A percentile compares a stretch with the other conserved stretches of the same genome.
Evolutionary conservation across 1,284 basidiomycete species (phyloP).

Genomic region (Naganishia cerealis): DNA sequence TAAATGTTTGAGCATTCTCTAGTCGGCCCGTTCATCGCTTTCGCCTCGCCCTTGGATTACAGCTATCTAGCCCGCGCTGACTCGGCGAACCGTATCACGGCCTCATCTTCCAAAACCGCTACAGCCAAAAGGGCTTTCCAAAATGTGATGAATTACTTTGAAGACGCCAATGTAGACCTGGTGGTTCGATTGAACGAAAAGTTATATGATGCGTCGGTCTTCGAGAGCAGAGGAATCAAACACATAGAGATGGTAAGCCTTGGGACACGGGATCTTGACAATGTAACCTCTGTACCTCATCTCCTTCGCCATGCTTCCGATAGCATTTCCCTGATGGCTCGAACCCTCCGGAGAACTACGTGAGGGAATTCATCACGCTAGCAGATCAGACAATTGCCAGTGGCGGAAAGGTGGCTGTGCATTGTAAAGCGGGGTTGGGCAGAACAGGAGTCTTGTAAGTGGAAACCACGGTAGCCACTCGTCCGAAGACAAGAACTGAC

Average conservation of each 20-base stretch:
- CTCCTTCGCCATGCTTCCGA: not conserved
- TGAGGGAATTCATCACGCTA: constrained; percentile 81
- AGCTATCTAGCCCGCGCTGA: constrained; percentile 36
- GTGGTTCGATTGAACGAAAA: constrained; percentile 93
- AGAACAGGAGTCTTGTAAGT: constrained; percentile 67
- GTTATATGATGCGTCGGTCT: constrained; percentile 83
- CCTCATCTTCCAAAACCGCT: not conserved
- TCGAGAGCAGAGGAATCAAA: constrained; percentile 80
- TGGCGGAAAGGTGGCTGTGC: constrained; percentile 82
- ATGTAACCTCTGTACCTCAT: not conserved
- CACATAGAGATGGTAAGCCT: constrained; percentile 65
- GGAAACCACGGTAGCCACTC: not conserved
- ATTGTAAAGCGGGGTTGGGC: constrained; percentile 61
- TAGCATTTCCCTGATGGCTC: constrained; percentile 93
- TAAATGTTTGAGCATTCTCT: constrained; percentile 41
- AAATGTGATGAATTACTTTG: constrained; percentile 90
- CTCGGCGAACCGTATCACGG: constrained; percentile 1
- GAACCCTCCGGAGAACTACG: constrained; percentile 84
- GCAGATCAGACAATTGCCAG: constrained; percentile 73
- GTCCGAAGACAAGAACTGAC: not conserved
- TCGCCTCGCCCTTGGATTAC: constrained; percentile 80
- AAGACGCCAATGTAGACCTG: constrained; percentile 80
- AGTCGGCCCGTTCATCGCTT: constrained; percentile 80
- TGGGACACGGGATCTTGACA: not conserved
- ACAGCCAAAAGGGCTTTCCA: constrained; percentile 61